Conservation (phyloP, 2,329 filamentous ascomycete species). For the Chaetomiaceae sp. region DNA sequence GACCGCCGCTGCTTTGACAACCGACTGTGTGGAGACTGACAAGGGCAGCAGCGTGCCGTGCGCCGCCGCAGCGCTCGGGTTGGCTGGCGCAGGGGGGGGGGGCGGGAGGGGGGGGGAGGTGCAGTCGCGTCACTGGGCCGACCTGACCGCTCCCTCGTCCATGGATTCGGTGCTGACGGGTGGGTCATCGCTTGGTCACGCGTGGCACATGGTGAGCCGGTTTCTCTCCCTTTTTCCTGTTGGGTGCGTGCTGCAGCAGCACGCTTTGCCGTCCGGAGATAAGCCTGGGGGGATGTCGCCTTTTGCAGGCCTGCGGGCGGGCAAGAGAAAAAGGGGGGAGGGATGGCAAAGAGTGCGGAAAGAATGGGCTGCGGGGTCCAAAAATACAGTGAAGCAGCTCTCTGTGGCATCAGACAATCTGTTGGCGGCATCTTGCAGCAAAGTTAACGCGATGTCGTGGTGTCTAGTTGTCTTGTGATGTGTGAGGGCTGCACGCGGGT, state of each 20-base stretch:
- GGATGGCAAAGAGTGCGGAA: not conserved
- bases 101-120: too few relatives aligned
- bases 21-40: not conserved
- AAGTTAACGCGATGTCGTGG: not conserved
- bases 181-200: not conserved
- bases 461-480: constrained; percentile 12
- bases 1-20: not conserved
- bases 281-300: too few relatives aligned
- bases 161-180: constrained; percentile 2
- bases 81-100: not conserved
- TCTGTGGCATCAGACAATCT: not conserved
- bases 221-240: not conserved
- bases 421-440: constrained; percentile 11
- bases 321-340: too few relatives aligned
- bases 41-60: not conserved
- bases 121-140: too few relatives aligned
- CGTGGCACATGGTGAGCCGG: not conserved
- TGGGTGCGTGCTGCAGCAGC: too few relatives aligned
- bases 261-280: not conserved
- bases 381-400: not conserved
- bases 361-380: not conserved
- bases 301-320: too few relatives aligned
- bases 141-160: constrained; percentile 2
- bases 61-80: not conserved
- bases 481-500: constrained; percentile 8